These are phyloP conservation scores for Trichophyton rubrum DNA, from an alignment of 2,329 filamentous ascomycete genomes.

Conservation along the genomic window DNA sequence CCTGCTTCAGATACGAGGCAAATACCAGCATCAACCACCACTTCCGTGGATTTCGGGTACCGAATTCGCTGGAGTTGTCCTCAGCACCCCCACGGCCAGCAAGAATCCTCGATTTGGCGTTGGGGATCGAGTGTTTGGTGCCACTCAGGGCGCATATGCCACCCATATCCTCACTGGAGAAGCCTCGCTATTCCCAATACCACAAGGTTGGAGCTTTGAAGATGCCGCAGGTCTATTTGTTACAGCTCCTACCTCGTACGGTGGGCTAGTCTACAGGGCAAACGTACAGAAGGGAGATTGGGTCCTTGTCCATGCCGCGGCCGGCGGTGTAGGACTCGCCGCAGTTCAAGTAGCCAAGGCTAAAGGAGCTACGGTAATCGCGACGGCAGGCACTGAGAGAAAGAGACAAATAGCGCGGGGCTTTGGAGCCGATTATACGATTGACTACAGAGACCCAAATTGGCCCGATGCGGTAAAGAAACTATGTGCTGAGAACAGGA, in stretches of 20 bases:
- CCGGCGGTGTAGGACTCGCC: conserved; percentile 79
- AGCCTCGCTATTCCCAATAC: conserved; percentile 56
- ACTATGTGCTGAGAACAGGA: conserved; percentile 42
- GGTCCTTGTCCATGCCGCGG: conserved; percentile 83
- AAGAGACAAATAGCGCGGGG: conserved; percentile 67
- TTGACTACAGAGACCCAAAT: conserved; percentile 65
- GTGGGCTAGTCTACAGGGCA: conserved; percentile 65
- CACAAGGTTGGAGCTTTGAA: conserved; percentile 66
- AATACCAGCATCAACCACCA: conserved; percentile 84
- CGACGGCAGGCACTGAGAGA: conserved; percentile 67
- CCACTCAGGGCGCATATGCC: conserved; percentile 73
- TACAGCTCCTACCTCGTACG: conserved; percentile 82
- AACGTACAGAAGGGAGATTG: conserved; percentile 66
- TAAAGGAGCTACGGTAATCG: conserved; percentile 80
- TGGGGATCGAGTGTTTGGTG: conserved; percentile 78
- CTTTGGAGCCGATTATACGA: conserved; percentile 73
- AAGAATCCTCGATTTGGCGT: conserved; percentile 52
- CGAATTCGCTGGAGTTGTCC: conserved; percentile 72
- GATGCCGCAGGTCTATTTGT: conserved; percentile 85
- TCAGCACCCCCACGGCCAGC: conserved; percentile 48
- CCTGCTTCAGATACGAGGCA: conserved; percentile 84
- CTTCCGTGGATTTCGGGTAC: conserved; percentile 79
- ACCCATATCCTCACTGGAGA: conserved; percentile 60
- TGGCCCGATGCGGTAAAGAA: conserved; percentile 61
- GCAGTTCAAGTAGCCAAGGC: conserved; percentile 93